A percentile compares a stretch with the other conserved stretches of the same genome.
These are phyloP conservation scores for Venturia oleaginea DNA, from an alignment of 2,329 filamentous ascomycete species.

Conservation along the genomic window DNA sequence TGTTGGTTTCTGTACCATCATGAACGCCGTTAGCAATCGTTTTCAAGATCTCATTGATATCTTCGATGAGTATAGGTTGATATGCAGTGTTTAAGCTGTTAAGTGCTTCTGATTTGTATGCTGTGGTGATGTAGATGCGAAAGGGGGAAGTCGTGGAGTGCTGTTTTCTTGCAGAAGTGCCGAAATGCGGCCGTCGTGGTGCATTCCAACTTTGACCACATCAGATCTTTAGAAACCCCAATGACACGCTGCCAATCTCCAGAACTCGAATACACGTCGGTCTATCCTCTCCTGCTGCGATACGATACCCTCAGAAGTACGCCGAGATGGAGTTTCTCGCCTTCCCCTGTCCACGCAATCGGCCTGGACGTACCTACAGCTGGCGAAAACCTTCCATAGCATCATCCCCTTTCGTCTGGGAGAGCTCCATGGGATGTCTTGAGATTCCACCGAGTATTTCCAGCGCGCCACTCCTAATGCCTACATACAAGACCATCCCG, in stretches of 20 bases:
- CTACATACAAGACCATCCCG: not conserved
- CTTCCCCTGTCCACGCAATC: no score
- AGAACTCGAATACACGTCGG: not conserved
- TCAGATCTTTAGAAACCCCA: not conserved
- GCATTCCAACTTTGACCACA: not conserved
- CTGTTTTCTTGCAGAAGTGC: not conserved
- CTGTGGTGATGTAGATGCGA: not conserved
- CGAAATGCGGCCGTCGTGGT: not conserved
- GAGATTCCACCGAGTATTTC: not conserved
- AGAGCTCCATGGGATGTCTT: no score
- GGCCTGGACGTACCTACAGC: no score
- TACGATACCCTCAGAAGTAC: no score
- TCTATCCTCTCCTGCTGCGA: not conserved
- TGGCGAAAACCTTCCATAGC: no score
- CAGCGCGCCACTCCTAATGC: not conserved
- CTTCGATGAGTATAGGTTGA: not conserved
- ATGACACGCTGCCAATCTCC: not conserved
- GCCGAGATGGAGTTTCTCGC: not conserved
- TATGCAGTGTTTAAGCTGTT: not conserved
- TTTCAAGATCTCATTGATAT: not conserved
- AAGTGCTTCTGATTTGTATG: not conserved
- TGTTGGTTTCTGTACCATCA: not conserved
- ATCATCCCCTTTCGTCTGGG: no score
- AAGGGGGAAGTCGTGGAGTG: not conserved
- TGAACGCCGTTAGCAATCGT: not conserved